Base-by-base conservation (phyloP, 192 early-diverging fungal species). In the Coemansia umbellata region DNA sequence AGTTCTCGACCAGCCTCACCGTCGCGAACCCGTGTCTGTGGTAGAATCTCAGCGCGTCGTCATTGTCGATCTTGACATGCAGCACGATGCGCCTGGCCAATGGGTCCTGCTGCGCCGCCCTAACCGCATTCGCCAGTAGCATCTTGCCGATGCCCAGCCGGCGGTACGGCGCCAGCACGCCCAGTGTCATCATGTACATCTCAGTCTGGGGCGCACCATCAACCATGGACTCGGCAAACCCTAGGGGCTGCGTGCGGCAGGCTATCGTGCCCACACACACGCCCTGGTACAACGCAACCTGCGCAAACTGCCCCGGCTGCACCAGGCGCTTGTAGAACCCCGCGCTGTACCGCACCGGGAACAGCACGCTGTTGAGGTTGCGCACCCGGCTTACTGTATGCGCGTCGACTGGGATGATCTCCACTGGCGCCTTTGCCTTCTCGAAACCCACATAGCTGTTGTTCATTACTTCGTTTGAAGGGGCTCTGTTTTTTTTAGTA, bases 131-230 rank as follows among this genome's bases (percentile, higher is more conserved):
- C 21, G 72, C 58, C 50, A 94, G 84, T 53, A 83, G 79, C 22
- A 66, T 37, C 31, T 56, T 82, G 78, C 91, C 92, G 35, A 95
- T 66, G 1, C 88, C 87, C 22, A 88, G 76, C n/a, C 85, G 68
- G 21, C 94, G 74, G 55, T 88, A 95, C 10, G 89, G 88, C 9
- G 82, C 82, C 23, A 97, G 73, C 30, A 97, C 92, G 27, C 93
- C 93, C 42, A 97, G 74, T 1, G 94, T 97, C 90, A 93, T 91
- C 57, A 97, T 92, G 60, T 95, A 95, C 23, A 93, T 37, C 30
- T 76, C 73, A 18, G 28, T n/a, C 33, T 23, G 10, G 30, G 37
- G 39, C 15, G 14, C 15, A 7, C 4, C 4, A 0, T 23, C 30
- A 18, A 31, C 24, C 24, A 24, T 19, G 9, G 61, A 14, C 24